Evolutionary conservation across 2,329 filamentous ascomycete genomes (phyloP).

Genomic region (Colletotrichum endophyticum): DNA sequence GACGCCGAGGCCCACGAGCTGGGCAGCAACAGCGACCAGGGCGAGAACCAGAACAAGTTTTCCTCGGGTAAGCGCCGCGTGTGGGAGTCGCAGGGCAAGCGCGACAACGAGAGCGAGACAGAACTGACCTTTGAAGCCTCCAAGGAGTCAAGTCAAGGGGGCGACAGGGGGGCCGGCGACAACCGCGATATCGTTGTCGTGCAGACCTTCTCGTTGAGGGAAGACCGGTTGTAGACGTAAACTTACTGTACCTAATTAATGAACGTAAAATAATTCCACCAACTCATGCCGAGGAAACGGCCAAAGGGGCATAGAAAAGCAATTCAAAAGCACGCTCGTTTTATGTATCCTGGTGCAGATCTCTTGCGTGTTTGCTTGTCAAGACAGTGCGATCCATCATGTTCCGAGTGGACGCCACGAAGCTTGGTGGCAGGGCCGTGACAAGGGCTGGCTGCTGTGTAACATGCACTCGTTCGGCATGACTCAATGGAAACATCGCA

Average conservation of each 20-base stretch:
- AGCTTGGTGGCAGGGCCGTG: neutral
- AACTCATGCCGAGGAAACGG: neutral
- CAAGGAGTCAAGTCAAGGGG: neutral
- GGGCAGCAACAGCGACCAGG: neutral
- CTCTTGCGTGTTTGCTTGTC: neutral
- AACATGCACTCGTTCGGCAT: neutral
- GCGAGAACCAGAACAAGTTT: neutral
- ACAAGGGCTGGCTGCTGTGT: neutral
- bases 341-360: neutral
- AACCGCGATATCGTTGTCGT: slow-evolving; percentile 8
- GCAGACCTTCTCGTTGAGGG: slow-evolving; percentile 9
- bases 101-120: slow-evolving; percentile 20
- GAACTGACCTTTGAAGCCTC: slow-evolving; percentile 18
- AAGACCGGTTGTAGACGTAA: neutral
- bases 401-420: neutral
- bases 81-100: slow-evolving; percentile 13
- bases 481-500: neutral
- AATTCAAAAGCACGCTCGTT: neutral
- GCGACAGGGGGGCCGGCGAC: neutral
- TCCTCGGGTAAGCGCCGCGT: slow-evolving; percentile 8
- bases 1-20: slow-evolving; percentile 14
- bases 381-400: neutral
- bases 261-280: neutral
- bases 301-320: neutral
- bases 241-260: neutral